These are phyloP conservation scores for Balakata baccata DNA, from an alignment of 345 rosid genomes.

Conservation along the genomic window DNA sequence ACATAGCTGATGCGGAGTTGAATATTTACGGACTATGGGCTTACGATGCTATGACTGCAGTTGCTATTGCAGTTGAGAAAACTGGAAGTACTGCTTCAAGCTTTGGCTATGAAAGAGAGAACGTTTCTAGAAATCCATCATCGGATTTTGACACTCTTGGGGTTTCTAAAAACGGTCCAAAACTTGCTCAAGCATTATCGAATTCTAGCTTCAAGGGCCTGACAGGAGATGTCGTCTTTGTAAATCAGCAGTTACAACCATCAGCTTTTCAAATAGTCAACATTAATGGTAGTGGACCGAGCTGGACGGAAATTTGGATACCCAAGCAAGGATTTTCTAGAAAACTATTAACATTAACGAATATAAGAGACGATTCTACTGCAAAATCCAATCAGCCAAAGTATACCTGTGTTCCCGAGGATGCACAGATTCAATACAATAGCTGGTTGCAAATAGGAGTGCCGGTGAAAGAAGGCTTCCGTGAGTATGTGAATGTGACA, in stretches of 20 bases:
- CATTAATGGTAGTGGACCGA: slow-evolving; percentile 19
- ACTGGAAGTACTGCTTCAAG: no score
- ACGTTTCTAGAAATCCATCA: no score
- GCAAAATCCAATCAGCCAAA: slow-evolving; percentile 3
- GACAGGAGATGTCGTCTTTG: background rate
- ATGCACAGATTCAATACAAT: background rate
- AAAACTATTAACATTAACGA: slow-evolving; percentile 15
- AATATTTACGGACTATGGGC: no score
- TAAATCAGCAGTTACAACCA: slow-evolving; percentile 28
- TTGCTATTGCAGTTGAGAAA: no score
- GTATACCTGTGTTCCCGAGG: slow-evolving; percentile 1
- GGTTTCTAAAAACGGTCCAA: no score
- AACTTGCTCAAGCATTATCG: no score
- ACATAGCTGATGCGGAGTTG: no score
- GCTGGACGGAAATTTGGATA: slow-evolving; percentile 38
- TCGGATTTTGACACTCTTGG: no score
- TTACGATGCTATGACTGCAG: no score
- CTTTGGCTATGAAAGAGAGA: no score
- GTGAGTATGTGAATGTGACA: background rate
- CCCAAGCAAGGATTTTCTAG: slow-evolving; percentile 10
- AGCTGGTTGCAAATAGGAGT: background rate
- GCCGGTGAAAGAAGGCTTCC: background rate
- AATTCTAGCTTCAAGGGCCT: no score
- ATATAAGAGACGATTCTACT: background rate
- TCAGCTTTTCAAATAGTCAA: slow-evolving; percentile 34